Evolutionary conservation across 306 rosid genomes (phyloP).

Genomic region (Albizia julibrissin): DNA sequence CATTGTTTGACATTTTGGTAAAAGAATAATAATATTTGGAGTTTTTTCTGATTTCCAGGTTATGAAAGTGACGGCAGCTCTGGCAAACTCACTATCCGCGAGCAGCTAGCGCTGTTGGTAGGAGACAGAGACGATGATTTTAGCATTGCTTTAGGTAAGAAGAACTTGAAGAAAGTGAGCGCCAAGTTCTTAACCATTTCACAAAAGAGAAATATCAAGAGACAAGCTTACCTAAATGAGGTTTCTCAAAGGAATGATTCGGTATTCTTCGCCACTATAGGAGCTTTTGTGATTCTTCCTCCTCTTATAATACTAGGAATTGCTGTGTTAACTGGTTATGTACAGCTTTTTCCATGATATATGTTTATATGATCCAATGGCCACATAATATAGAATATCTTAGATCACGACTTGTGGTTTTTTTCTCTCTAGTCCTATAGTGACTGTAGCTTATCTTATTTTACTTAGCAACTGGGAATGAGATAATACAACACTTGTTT

Average conservation of each 20-base stretch:
- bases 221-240: slow-evolving; percentile 79
- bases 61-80: slow-evolving; percentile 70
- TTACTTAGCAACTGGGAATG: slow-evolving; percentile 7
- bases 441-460: neutral
- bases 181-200: slow-evolving; percentile 79
- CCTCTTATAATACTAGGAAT: slow-evolving; percentile 86
- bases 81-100: slow-evolving; percentile 53
- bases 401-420: neutral
- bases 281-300: slow-evolving; percentile 91
- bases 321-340: slow-evolving; percentile 88
- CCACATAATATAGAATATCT: slow-evolving; percentile 16
- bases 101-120: slow-evolving; percentile 71
- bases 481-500: neutral
- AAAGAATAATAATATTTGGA: slow-evolving; percentile 17
- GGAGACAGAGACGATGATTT: slow-evolving; percentile 80
- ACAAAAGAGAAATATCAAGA: slow-evolving; percentile 86
- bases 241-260: slow-evolving; percentile 92
- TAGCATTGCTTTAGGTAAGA: slow-evolving; percentile 73
- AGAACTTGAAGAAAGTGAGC: slow-evolving; percentile 74
- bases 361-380: neutral
- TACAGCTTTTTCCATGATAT: slow-evolving; percentile 85
- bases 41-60: slow-evolving; percentile 46
- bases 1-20: neutral
- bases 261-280: slow-evolving; percentile 85
- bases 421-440: neutral